Base-by-base conservation (phyloP, 192 early-diverging fungal genomes). In the Backusella mclennaniae region DNA sequence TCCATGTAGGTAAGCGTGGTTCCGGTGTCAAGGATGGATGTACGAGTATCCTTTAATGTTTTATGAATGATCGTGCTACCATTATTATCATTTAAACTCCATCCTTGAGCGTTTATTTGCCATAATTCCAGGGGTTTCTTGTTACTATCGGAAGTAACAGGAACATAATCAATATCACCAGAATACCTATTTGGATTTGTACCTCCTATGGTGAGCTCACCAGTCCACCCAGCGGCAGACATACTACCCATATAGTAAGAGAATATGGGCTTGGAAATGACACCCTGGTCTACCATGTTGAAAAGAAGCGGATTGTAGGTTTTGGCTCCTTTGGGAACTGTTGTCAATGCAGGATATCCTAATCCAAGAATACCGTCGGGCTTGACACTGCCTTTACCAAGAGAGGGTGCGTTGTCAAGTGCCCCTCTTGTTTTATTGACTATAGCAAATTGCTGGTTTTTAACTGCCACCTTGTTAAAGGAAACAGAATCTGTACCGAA, bases 141-240 rank as follows among this genome's bases (percentile, higher is more conserved):
- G 8, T 35, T 12, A 6, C 56, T 4, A 17, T 56, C 26, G 19
- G 29, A 31, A 9, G 21, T 4, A 15, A 86, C 82, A n/a, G 85
- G 80, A 12, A 86, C 46, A 44, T 87, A 89, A 42, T 63, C 82
- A 53, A 90, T 74, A n/a, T 79, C 33, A 7, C 88, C 90, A 35
- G 84, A 81, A 68, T 80, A 87, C 71, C 84, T 86, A 17, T 41
- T 35, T 7, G 38, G 29, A 59, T 89, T 87, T 56, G 84, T 67
- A n/a, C 88, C 88, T 46, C 86, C 87, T 69, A 91, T 77, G 15
- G 77, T 83, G 21, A 91, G 73, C 69, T 86, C 84, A 14, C 88
- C 88, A 4, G 74, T 38, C 67, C 76, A 77, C 1, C 76, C 80
- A 35, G 44, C 49, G n/a, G 71, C 53, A 21, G 56, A 66, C 17